A percentile compares a stretch with the other conserved stretches of the same genome.
These are phyloP conservation scores for Trichophyton rubrum DNA, from an alignment of 2,329 filamentous ascomycete species.

Conservation along the genomic window DNA sequence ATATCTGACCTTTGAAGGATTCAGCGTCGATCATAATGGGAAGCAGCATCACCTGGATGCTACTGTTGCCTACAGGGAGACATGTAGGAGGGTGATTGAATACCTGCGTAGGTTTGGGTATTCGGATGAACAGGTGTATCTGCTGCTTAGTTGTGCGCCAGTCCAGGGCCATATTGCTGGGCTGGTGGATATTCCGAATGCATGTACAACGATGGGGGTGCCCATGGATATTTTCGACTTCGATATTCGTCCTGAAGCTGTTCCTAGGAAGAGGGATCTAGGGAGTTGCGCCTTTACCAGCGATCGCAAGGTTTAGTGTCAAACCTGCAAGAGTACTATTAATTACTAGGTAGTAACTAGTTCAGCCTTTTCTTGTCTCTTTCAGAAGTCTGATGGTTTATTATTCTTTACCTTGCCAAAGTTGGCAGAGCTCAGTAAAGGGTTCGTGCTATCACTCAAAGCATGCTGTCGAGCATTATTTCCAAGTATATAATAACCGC, in stretches of 20 bases:
- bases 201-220: constrained; percentile 74
- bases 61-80: constrained; percentile 75
- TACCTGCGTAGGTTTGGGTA: constrained; percentile 64
- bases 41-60: constrained; percentile 85
- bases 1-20: constrained; percentile 78
- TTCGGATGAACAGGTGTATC: constrained; percentile 66
- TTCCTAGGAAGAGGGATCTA: constrained; percentile 52
- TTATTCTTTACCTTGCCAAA: not conserved
- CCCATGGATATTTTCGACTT: constrained; percentile 95
- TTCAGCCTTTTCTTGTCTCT: not conserved
- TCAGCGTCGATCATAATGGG: constrained; percentile 75
- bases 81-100: constrained; percentile 63
- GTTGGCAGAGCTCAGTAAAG: not conserved
- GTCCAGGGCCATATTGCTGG: constrained; percentile 81
- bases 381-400: not conserved
- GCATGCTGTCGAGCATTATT: not conserved
- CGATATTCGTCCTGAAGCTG: constrained; percentile 60
- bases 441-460: not conserved
- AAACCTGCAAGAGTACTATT: not conserved
- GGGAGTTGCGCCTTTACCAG: constrained; percentile 55
- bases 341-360: not conserved
- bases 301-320: not conserved
- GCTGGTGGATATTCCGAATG: constrained; percentile 83
- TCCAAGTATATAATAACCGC: not conserved
- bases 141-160: constrained; percentile 73